These are phyloP conservation scores for Rhexocercosporidium sp. DNA, from an alignment of 2,329 filamentous ascomycete species.

Conservation along the genomic window DNA sequence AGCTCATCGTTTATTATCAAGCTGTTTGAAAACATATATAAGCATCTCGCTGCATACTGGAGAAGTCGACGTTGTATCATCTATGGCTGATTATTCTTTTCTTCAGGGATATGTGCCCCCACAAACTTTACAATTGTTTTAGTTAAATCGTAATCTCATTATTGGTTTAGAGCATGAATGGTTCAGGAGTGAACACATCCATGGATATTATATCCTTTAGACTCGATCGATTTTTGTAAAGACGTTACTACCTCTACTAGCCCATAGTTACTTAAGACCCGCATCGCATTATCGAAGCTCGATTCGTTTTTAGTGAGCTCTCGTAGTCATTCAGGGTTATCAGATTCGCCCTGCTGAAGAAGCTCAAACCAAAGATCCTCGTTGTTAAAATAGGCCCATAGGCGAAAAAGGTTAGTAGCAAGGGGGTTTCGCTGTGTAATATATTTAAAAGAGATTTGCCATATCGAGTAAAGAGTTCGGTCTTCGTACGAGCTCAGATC, in stretches of 20 bases:
- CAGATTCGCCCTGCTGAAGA: conserved; percentile 13
- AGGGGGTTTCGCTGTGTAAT: conserved; percentile 16
- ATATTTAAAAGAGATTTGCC: conserved; percentile 19
- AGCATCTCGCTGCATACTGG: not conserved
- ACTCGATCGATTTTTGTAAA: conserved; percentile 14
- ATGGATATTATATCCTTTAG: conserved; percentile 20
- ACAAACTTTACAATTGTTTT: conserved; percentile 16
- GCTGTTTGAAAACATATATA: conserved; percentile 17
- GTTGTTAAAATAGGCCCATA: conserved; percentile 22
- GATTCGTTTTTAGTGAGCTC: conserved; percentile 18
- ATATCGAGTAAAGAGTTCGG: conserved; percentile 19
- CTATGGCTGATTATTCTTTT: conserved; percentile 4
- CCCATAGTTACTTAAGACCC: conserved; percentile 15
- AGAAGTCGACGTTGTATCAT: not conserved
- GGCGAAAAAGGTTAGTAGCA: conserved; percentile 13
- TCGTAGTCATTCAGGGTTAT: conserved; percentile 12
- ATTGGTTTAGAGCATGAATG: conserved; percentile 18
- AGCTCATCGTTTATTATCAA: conserved; percentile 22
- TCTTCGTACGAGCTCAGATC: conserved; percentile 18
- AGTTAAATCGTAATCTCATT: conserved; percentile 17
- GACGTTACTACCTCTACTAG: conserved; percentile 12
- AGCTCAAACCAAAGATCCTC: conserved; percentile 25
- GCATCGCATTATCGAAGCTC: conserved; percentile 14
- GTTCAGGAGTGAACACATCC: conserved; percentile 20
- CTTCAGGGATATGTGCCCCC: conserved; percentile 8